Evolutionary conservation across 306 rosid species (phyloP).

Genomic region (Acacia crassicarpa): DNA sequence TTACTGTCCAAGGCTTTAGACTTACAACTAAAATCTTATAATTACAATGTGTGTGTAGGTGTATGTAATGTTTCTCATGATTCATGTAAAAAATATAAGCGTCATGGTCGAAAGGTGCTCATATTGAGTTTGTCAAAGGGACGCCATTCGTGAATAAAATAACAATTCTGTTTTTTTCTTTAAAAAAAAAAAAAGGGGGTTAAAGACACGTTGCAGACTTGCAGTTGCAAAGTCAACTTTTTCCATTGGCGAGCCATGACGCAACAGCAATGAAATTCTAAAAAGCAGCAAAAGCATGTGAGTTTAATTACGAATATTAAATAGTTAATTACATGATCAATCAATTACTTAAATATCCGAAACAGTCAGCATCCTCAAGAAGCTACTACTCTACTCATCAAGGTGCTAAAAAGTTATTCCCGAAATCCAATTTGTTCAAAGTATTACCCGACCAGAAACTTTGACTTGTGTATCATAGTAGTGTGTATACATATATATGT

Average conservation of each 20-base stretch:
- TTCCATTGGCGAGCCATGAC: conserved; percentile 37
- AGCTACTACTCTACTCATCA: conserved; percentile 21
- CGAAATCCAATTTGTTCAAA: conserved; percentile 35
- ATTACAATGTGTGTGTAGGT: neutral
- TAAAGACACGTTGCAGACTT: conserved; percentile 42
- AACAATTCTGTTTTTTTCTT: conserved; percentile 1
- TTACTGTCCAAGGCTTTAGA: too few relatives aligned
- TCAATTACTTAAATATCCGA: neutral
- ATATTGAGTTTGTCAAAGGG: conserved; percentile 27
- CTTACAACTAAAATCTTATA: too few relatives aligned
- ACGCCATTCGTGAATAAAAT: conserved; percentile 37
- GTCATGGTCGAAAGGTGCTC: neutral
- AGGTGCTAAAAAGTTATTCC: conserved; percentile 51
- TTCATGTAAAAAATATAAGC: conserved; percentile 27
- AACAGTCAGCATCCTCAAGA: conserved; percentile 48
- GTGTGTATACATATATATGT: neutral
- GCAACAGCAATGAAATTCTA: conserved; percentile 49
- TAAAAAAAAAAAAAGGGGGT: neutral
- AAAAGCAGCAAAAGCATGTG: conserved; percentile 40
- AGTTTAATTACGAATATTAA: conserved; percentile 9
- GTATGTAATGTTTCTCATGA: conserved; percentile 30
- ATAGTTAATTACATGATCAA: neutral
- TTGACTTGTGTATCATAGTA: conserved; percentile 42
- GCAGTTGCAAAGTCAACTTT: conserved; percentile 36
- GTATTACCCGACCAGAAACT: conserved; percentile 41